A percentile compares a stretch with the other conserved stretches of the same genome.
Evolutionary conservation across 208 protist genomes (phyloP).

Genomic region (Trypanosoma grayi): DNA sequence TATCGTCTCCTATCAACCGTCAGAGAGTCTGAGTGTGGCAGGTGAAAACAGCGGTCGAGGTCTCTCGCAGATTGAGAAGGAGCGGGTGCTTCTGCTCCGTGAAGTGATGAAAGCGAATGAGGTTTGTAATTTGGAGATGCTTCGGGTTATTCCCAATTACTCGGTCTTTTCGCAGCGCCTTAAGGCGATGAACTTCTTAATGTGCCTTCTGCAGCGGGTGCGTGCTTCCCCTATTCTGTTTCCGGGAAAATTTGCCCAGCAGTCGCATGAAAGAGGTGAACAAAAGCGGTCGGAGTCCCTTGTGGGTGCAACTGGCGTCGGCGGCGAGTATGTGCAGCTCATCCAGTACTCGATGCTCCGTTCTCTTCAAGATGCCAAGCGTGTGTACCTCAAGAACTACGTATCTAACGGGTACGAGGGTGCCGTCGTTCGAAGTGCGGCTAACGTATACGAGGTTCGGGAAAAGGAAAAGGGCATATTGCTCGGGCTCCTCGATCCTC

Average conservation of each 20-base stretch:
- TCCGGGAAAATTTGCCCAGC: constrained; percentile 2
- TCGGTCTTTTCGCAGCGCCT: constrained; percentile 83
- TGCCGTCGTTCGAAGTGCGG: constrained; percentile 68
- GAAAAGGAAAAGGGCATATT: constrained; percentile 68
- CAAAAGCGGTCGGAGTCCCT: background rate
- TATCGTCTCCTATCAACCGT: constrained; percentile 59
- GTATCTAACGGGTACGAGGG: constrained; percentile 66
- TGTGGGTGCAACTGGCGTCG: constrained; percentile 20
- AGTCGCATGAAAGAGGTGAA: background rate
- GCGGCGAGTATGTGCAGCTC: constrained; percentile 54
- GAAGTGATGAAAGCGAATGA: constrained; percentile 29
- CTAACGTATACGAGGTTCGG: constrained; percentile 75
- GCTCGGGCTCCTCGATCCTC: constrained; percentile 35
- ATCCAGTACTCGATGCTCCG: constrained; percentile 55
- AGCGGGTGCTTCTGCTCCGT: constrained; percentile 12
- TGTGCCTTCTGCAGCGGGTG: constrained; percentile 42
- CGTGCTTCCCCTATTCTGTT: constrained; percentile 46
- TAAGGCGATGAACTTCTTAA: constrained; percentile 72
- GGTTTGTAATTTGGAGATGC: constrained; percentile 52
- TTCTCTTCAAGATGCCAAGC: constrained; percentile 55
- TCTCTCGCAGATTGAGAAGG: constrained; percentile 26
- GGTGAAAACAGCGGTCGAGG: constrained; percentile 10
- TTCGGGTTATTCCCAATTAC: constrained; percentile 70
- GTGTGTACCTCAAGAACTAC: constrained; percentile 49
- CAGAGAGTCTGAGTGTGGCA: background rate